Conservation (phyloP, 805 yeast species). For the Candida quercuum region DNA sequence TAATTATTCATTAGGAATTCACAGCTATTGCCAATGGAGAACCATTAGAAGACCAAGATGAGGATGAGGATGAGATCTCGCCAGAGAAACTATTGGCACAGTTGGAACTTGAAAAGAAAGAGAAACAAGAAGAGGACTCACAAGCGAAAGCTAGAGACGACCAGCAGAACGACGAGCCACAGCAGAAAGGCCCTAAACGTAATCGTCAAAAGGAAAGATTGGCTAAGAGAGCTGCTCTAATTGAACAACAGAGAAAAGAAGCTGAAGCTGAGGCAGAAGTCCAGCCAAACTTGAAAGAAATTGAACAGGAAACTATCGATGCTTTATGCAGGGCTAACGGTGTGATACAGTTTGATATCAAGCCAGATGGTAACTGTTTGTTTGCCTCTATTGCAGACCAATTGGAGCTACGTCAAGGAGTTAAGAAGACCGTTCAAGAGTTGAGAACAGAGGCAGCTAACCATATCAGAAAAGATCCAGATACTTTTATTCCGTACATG, state of each 20-base stretch:
- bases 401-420: slow-evolving; percentile 45
- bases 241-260: slow-evolving; percentile 53
- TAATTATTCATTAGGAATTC: background rate
- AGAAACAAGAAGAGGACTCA: slow-evolving; percentile 15
- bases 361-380: slow-evolving; percentile 92
- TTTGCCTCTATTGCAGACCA: slow-evolving; percentile 87
- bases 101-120: slow-evolving; percentile 36
- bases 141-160: background rate
- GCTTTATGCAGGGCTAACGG: slow-evolving; percentile 43
- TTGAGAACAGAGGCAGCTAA: slow-evolving; percentile 62
- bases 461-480: slow-evolving; percentile 58
- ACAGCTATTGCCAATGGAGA: background rate
- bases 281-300: slow-evolving; percentile 61
- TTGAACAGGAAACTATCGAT: slow-evolving; percentile 65
- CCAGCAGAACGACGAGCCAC: slow-evolving; percentile 16
- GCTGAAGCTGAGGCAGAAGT: slow-evolving; percentile 66
- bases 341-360: slow-evolving; percentile 59
- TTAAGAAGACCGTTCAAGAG: slow-evolving; percentile 36
- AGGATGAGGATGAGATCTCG: slow-evolving; percentile 44
- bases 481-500: slow-evolving; percentile 74
- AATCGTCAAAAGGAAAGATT: slow-evolving; percentile 83
- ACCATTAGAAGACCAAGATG: slow-evolving; percentile 24
- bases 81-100: slow-evolving; percentile 68
- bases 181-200: slow-evolving; percentile 41
- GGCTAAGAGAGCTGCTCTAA: slow-evolving; percentile 69